Evolutionary conservation across 805 yeast species (phyloP).

Genomic region (Dipodascopsis uninucleata): DNA sequence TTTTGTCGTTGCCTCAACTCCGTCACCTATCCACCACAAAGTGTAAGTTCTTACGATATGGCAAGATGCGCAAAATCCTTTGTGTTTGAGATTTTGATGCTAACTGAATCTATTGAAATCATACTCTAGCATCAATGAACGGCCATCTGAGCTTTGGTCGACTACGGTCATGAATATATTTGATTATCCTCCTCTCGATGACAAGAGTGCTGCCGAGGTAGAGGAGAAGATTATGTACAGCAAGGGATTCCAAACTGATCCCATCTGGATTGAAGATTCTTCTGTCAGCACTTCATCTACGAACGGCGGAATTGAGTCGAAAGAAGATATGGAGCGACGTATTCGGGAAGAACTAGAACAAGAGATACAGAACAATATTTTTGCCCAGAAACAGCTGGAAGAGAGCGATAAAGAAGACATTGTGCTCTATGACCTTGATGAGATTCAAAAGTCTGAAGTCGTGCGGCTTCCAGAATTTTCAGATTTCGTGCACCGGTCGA

Average conservation of each 20-base stretch:
- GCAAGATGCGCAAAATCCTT: too few relatives aligned
- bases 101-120: too few relatives aligned
- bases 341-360: slow-evolving; percentile 6
- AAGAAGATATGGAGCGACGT: slow-evolving; percentile 3
- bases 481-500: slow-evolving; percentile 33
- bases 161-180: slow-evolving; percentile 6
- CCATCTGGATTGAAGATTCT: slow-evolving; percentile 6
- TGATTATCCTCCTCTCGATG: slow-evolving; percentile 1
- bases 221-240: slow-evolving; percentile 26
- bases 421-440: too few relatives aligned
- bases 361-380: slow-evolving; percentile 17
- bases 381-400: too few relatives aligned
- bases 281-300: too few relatives aligned
- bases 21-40: too few relatives aligned
- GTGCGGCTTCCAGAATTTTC: slow-evolving; percentile 11
- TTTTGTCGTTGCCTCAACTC: too few relatives aligned
- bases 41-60: too few relatives aligned
- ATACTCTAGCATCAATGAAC: slow-evolving; percentile 1
- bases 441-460: slow-evolving; percentile 3
- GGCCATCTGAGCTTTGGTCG: slow-evolving; percentile 6
- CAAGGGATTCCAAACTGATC: slow-evolving; percentile 34
- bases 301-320: neutral
- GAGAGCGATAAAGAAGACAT: too few relatives aligned
- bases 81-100: too few relatives aligned
- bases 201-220: slow-evolving; percentile 10